A percentile compares a stretch with the other conserved stretches of the same genome.
Conservation (phyloP, 306 rosid genomes). For the Abrus precatorius region DNA sequence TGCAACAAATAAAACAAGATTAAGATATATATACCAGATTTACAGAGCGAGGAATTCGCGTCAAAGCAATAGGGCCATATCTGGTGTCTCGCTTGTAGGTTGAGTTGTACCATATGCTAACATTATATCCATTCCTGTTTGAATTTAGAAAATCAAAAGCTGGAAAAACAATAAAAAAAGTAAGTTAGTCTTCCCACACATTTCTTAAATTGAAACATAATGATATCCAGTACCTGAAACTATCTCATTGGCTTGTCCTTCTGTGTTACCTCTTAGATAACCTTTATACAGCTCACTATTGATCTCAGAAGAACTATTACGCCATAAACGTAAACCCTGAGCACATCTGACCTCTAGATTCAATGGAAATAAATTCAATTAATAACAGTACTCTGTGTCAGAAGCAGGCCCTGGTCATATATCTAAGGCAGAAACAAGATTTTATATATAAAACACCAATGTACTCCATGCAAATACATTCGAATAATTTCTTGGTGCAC, state of each 20-base stretch:
- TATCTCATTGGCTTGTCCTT: slow-evolving; percentile 53
- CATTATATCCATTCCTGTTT: slow-evolving; percentile 58
- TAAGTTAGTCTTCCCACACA: slow-evolving; percentile 42
- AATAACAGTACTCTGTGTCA: not conserved
- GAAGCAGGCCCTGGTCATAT: slow-evolving; percentile 1
- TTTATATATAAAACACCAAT: slow-evolving; percentile 9
- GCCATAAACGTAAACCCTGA: slow-evolving; percentile 68
- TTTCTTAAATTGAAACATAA: not conserved
- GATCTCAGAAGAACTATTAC: slow-evolving; percentile 62
- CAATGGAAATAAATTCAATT: slow-evolving; percentile 44
- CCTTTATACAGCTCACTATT: slow-evolving; percentile 68
- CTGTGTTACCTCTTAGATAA: slow-evolving; percentile 60
- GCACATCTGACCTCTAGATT: slow-evolving; percentile 61
- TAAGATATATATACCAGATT: slow-evolving; percentile 68
- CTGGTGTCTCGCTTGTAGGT: slow-evolving; percentile 52
- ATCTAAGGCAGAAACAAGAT: not conserved
- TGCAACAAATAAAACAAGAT: slow-evolving; percentile 25
- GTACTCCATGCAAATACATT: slow-evolving; percentile 22
- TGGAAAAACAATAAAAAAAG: slow-evolving; percentile 53
- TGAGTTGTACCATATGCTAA: slow-evolving; percentile 80
- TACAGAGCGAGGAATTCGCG: slow-evolving; percentile 72
- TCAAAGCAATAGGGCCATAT: slow-evolving; percentile 33
- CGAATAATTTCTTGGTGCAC: slow-evolving; percentile 10
- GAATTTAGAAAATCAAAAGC: slow-evolving; percentile 85
- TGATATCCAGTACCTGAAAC: slow-evolving; percentile 62